phyloP scores from a whole-genome alignment of 495 filamentous ascomycete species.

The Aspergillus nidulans region DNA sequence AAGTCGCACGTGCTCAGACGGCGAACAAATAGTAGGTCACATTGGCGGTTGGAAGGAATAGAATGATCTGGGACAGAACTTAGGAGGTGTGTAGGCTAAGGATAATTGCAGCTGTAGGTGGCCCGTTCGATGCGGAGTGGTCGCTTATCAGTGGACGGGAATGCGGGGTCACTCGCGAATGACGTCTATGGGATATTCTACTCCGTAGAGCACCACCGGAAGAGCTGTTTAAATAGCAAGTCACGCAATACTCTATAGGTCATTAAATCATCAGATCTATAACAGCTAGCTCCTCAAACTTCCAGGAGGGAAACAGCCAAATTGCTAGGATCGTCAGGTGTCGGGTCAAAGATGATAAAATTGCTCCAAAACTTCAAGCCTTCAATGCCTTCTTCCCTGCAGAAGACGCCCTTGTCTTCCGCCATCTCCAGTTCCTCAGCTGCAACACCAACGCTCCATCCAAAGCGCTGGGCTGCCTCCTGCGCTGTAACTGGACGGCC shows the following conservation, averaged over 20 bases:
- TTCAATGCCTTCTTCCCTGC: slow-evolving; percentile 79
- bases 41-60: neutral
- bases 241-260: neutral
- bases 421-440: slow-evolving; percentile 97
- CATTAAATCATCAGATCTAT: neutral
- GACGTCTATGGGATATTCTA: neutral
- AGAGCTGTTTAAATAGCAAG: neutral
- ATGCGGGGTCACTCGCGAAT: neutral
- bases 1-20: neutral
- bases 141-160: neutral
- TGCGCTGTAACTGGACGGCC: slow-evolving; percentile 85
- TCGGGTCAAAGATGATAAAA: slow-evolving; percentile 32
- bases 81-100: too few relatives aligned
- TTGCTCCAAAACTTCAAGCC: slow-evolving; percentile 82
- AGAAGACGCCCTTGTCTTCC: slow-evolving; percentile 76
- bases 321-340: neutral
- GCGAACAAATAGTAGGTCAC: neutral
- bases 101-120: neutral
- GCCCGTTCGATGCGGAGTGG: neutral
- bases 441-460: slow-evolving; percentile 98
- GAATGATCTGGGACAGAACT: too few relatives aligned
- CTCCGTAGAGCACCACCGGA: neutral
- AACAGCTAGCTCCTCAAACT: slow-evolving; percentile 7
- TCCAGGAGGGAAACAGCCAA: slow-evolving; percentile 11
- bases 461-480: slow-evolving; percentile 84